Base-by-base conservation (phyloP, 78 protist species). In the Dictyostelium brefeldianum region DNA sequence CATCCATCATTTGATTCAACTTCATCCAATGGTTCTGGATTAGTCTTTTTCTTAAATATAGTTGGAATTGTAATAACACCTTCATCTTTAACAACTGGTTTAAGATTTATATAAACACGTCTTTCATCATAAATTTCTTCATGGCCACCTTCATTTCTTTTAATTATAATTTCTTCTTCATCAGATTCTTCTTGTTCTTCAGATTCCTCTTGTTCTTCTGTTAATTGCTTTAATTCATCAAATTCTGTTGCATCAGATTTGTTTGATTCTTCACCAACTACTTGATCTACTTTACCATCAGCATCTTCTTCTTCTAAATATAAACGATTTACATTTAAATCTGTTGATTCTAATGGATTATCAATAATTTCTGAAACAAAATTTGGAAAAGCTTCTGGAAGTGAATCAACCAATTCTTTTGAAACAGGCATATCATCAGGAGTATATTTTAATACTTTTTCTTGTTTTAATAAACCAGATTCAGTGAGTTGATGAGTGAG, bases 111-210 rank as follows among this genome's bases (percentile, higher is more conserved):
- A 41, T 74, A 85, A 15, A 85, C 25, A 85, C 92, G 92, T 57
- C 77, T 54, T 54, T 62, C 71, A 47, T 85, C 92, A 74, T 85
- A 85, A 48, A 85, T 85, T 43, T 73, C 92, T 47, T 56, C 65
- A 11, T 77, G 62, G 10, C 11, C 43, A 12, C 53, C 51, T 12
- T 77, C 31, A 22, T 31, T 62, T 62, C 70, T 62, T 22, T 62
- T 31, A 25, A 56, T 56, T 56, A 4, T 20, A 31, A 5, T 20
- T 9, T 74, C 64, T 22, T 74, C 46, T 4, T 65, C 17, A 11
- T 70, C 50, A 36, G 8, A 15, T 41, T 71, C 25, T 1, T 41
- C 27, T 7, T 9, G 7, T 41, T 71, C 25, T 8, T 41, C 27
- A 17, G 15, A 2, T 71, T 71, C 78, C 20, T 71, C 46, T 64